Conservation (phyloP, 1,139 yeast genomes). For the Scheffersomyces quercinus region DNA sequence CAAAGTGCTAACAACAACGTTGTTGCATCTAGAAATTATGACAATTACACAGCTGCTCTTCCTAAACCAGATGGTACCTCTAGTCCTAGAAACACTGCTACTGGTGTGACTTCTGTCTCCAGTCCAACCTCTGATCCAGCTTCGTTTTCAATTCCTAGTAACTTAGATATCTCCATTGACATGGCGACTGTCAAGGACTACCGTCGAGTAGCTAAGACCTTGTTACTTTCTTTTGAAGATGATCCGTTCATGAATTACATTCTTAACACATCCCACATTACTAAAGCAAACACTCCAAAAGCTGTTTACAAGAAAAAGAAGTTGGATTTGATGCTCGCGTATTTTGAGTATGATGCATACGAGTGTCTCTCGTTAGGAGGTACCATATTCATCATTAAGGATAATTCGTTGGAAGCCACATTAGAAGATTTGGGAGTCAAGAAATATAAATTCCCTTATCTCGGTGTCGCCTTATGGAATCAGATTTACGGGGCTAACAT, state of each 20-base stretch:
- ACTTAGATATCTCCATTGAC: conserved; percentile 31
- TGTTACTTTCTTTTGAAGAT: conserved; percentile 37
- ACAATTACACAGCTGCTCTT: conserved; percentile 1
- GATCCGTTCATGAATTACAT: conserved; percentile 46
- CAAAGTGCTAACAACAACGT: conserved; percentile 1
- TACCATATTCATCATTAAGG: conserved; percentile 33
- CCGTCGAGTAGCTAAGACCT: conserved; percentile 40
- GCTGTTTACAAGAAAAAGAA: conserved; percentile 26
- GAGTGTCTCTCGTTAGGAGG: conserved; percentile 39
- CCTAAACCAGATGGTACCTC: conserved; percentile 2
- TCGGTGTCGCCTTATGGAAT: conserved; percentile 43
- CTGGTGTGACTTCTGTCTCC: conserved; percentile 1
- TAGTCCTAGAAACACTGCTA: conserved; percentile 2
- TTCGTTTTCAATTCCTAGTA: conserved; percentile 17
- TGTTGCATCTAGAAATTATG: not conserved
- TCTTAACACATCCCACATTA: conserved; percentile 30
- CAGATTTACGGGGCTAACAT: conserved; percentile 27
- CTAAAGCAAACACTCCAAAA: conserved; percentile 17
- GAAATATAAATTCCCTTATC: conserved; percentile 24
- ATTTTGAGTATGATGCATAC: conserved; percentile 38
- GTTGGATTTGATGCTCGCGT: conserved; percentile 36
- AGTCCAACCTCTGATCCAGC: conserved; percentile 1
- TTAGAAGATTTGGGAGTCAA: conserved; percentile 26
- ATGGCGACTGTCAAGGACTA: conserved; percentile 34
- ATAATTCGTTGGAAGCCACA: conserved; percentile 25